phyloP scores from a whole-genome alignment of 495 filamentous ascomycete genomes.

The Polyplosphaeria fusca region DNA sequence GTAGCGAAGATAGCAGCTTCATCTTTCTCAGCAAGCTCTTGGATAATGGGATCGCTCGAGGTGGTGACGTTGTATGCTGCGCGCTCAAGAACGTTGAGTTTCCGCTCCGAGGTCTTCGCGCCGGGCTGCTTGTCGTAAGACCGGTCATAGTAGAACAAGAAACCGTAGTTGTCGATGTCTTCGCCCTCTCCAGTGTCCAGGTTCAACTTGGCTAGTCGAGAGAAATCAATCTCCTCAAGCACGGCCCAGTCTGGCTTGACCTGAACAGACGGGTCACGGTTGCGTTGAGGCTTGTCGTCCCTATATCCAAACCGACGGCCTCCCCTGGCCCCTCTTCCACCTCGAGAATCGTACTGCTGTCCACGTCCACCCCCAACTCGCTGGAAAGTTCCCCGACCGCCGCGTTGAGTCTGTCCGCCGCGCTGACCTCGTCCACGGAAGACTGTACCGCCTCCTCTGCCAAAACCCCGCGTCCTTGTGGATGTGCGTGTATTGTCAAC shows the following conservation, averaged over 20 bases:
- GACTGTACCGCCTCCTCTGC: conserved; percentile 76
- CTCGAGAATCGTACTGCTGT: conserved; percentile 58
- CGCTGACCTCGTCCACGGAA: conserved; percentile 83
- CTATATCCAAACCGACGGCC: conserved; percentile 96
- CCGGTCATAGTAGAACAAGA: conserved; percentile 96
- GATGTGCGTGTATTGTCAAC: conserved; percentile 89
- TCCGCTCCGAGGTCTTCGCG: conserved; percentile 74
- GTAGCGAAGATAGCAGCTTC: conserved; percentile 97
- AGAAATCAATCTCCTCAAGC: conserved; percentile 98
- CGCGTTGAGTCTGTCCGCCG: conserved; percentile 47
- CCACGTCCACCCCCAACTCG: conserved; percentile 58
- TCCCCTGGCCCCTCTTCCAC: conserved; percentile 59
- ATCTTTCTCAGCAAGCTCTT: conserved; percentile 93
- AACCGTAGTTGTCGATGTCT: conserved; percentile 91
- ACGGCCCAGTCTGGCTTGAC: conserved; percentile 93
- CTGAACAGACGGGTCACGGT: conserved; percentile 89
- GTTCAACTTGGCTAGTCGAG: conserved; percentile 88
- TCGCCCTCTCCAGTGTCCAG: conserved; percentile 91
- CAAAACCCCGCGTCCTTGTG: conserved; percentile 76
- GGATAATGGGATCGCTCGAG: conserved; percentile 90
- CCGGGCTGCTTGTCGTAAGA: conserved; percentile 88
- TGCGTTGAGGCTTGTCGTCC: conserved; percentile 96
- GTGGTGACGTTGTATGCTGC: conserved; percentile 98
- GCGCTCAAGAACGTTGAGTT: conserved; percentile 81
- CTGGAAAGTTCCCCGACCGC: conserved; percentile 52